Evolutionary conservation across 495 filamentous ascomycete species (phyloP), one percentile per base, ranked within the genome.

Genomic region (Letharia lupina): DNA sequence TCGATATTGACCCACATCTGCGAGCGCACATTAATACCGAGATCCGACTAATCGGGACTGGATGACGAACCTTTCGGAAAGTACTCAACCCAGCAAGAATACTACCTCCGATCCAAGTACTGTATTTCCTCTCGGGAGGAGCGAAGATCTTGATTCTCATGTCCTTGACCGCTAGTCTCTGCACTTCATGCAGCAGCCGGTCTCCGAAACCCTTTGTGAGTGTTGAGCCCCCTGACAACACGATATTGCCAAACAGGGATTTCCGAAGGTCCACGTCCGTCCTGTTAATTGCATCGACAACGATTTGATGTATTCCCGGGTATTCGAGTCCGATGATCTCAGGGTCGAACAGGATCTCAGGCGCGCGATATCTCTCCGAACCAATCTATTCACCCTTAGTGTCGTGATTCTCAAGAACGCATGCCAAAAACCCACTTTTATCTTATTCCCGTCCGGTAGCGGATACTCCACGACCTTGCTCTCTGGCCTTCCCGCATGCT

Each of bases 1-100:
- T 97, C 95, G 71, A 93, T 90, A 72, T 89, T 95, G 69, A 98
- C 93, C 91, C 93, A 97, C 95, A 99, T 98, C 94, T 96, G 74
- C 35, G 20, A 56, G 40, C 47, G 42, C 39, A 42, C 28, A 41
- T 72, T 62, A 75, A 39, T 52, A 66, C 13, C 23, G 45, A 37
- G 11, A 41, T 44, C 50, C 41, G 18, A 47, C 63, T 66, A 59
- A 47, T 44, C 50, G 60, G 66, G 64, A 62, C 48, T 65, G 65
- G 58, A 47, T 33, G 16, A 75, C 80, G 70, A 73, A 96, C 93
- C 90, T 98, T 98, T 80, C 91, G 87, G 78, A 99, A 99, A 39
- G 94, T 98, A 79, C 93, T 98, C 74, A 99, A 75, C 0, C 95
- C 95, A 44, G 95, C 94, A 65, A 99, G 79, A 79, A 99, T 99